These are phyloP conservation scores for Cyclotella sp. DNA, from an alignment of 108 stramenopile species.

Conservation along the genomic window DNA sequence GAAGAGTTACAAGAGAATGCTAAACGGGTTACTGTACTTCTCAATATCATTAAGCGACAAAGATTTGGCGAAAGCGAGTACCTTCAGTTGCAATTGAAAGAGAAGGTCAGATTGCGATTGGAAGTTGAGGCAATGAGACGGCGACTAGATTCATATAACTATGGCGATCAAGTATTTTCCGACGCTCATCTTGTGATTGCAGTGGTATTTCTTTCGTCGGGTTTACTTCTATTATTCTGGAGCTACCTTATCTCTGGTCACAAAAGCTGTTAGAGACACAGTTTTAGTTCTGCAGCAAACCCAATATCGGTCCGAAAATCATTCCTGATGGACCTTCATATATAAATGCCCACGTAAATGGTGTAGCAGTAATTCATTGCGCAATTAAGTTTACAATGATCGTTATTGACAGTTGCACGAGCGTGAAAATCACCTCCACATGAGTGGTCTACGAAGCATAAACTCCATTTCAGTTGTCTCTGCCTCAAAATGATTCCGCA, in stretches of 20 bases:
- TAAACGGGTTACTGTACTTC: neutral
- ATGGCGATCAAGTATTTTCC: neutral
- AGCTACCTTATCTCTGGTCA: neutral
- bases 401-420: no score
- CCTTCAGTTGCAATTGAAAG: conserved; percentile 1
- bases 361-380: no score
- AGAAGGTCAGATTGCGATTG: neutral
- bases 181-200: neutral
- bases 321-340: neutral
- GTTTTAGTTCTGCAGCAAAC: neutral
- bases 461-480: conserved; percentile 9
- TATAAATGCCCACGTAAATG: neutral
- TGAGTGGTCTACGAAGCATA: no score
- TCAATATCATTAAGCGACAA: conserved; percentile 26
- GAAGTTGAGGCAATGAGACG: conserved; percentile 7
- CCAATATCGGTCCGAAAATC: neutral
- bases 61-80: conserved; percentile 16
- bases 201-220: neutral
- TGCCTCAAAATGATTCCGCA: conserved; percentile 15
- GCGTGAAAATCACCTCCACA: no score
- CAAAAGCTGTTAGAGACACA: neutral
- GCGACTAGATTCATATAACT: neutral
- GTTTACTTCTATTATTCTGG: conserved; percentile 6
- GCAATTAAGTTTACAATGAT: no score
- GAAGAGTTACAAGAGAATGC: conserved; percentile 9